phyloP scores from a whole-genome alignment of 108 stramenopile species.

The Cyclotella atomus region DNA sequence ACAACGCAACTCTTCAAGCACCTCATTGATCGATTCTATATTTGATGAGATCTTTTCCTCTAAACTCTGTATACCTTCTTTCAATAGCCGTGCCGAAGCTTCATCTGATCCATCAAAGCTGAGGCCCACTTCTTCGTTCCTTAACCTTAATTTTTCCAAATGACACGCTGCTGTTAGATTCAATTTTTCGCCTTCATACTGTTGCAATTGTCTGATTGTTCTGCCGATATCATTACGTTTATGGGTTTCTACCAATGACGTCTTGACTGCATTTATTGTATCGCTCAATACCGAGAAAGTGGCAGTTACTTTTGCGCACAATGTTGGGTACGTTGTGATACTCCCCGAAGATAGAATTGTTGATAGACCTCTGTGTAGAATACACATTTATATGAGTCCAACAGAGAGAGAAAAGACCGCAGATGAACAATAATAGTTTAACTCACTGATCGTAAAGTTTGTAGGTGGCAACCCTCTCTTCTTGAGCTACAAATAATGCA shows the following conservation, averaged over 20 bases:
- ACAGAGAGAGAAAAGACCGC: background rate
- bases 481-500: slow-evolving; percentile 63
- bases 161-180: slow-evolving; percentile 83
- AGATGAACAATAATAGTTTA: background rate
- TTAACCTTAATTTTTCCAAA: slow-evolving; percentile 74
- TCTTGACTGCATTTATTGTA: slow-evolving; percentile 62
- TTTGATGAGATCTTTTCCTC: slow-evolving; percentile 42
- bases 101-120: slow-evolving; percentile 37
- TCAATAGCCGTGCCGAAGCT: slow-evolving; percentile 39
- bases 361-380: slow-evolving; percentile 51
- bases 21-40: slow-evolving; percentile 72
- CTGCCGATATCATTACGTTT: slow-evolving; percentile 25
- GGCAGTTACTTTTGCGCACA: slow-evolving; percentile 75
- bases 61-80: slow-evolving; percentile 56
- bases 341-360: slow-evolving; percentile 64
- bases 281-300: slow-evolving; percentile 80
- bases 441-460: slow-evolving; percentile 62
- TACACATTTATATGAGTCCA: background rate
- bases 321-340: slow-evolving; percentile 65
- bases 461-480: slow-evolving; percentile 77
- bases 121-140: slow-evolving; percentile 26
- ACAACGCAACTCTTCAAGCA: slow-evolving; percentile 79
- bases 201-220: slow-evolving; percentile 58
- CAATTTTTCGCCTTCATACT: slow-evolving; percentile 76
- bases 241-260: slow-evolving; percentile 23